Conservation (phyloP, 345 rosid species). For the Corchorus olitorius region DNA sequence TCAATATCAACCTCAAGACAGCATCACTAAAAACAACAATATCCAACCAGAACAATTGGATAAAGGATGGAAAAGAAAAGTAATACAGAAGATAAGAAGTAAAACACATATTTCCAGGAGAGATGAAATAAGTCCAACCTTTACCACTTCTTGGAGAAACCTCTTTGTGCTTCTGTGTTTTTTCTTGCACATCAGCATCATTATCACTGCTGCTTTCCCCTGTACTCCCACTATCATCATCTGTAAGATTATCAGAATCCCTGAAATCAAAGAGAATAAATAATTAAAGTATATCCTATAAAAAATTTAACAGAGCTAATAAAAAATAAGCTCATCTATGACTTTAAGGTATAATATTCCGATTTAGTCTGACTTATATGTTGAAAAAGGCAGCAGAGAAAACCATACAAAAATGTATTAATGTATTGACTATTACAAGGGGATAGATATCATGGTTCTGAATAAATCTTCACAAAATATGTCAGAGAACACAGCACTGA, state of each 20-base stretch:
- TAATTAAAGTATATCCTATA: constrained; percentile 5
- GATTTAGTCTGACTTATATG: background rate
- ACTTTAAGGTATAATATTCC: background rate
- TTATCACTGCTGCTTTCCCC: constrained; percentile 54
- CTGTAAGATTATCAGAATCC: constrained; percentile 60
- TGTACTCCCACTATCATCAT: constrained; percentile 50
- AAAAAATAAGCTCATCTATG: background rate
- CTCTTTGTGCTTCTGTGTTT: constrained; percentile 44
- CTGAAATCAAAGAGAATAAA: constrained; percentile 38
- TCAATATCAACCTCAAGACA: background rate
- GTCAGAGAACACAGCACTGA: background rate
- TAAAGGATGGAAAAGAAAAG: no score
- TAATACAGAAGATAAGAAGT: background rate
- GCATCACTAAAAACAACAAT: background rate
- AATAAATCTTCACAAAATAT: background rate
- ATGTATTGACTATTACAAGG: background rate
- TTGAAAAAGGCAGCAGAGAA: background rate
- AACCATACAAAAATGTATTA: background rate
- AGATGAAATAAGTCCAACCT: background rate
- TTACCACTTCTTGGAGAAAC: constrained; percentile 55
- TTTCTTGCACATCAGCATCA: constrained; percentile 46
- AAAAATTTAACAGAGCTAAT: background rate
- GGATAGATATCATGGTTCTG: background rate
- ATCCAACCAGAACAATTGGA: background rate
- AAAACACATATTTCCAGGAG: background rate